phyloP scores from a whole-genome alignment of 2,329 filamentous ascomycete species.

The Tolypocladium tropicale region DNA sequence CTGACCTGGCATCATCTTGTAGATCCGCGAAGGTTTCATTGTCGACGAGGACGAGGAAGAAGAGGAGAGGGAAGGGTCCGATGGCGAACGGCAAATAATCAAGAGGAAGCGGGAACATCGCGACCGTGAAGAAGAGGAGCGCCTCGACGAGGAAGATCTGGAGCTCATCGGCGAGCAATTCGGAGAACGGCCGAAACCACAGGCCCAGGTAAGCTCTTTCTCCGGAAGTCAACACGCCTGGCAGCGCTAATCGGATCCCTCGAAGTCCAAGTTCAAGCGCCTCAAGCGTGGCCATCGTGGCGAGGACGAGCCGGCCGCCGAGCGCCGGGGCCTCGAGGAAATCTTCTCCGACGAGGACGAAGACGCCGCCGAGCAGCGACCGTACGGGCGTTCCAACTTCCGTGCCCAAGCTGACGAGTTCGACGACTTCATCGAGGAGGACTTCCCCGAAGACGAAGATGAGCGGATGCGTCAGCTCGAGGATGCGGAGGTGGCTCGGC shows the following conservation, averaged over 20 bases:
- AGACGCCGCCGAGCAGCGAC: constrained; percentile 46
- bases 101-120: constrained; percentile 67
- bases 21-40: constrained; percentile 93
- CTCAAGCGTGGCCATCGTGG: constrained; percentile 84
- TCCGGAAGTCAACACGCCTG: not conserved
- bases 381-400: constrained; percentile 40
- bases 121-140: constrained; percentile 76
- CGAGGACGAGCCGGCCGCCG: constrained; percentile 53
- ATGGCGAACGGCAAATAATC: constrained; percentile 40
- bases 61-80: constrained; percentile 62
- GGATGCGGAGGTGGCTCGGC: constrained; percentile 79
- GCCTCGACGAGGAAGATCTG: constrained; percentile 90
- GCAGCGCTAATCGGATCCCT: constrained; percentile 9
- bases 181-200: constrained; percentile 50
- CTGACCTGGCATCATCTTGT: constrained; percentile 8
- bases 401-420: constrained; percentile 67
- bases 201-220: constrained; percentile 54
- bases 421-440: constrained; percentile 94
- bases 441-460: constrained; percentile 80
- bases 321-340: constrained; percentile 69
- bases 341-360: constrained; percentile 97
- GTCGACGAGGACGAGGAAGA: constrained; percentile 55
- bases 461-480: constrained; percentile 67
- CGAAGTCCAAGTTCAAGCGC: constrained; percentile 84
- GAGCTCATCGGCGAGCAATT: constrained; percentile 84